A percentile compares a stretch with the other conserved stretches of the same genome.
phyloP scores from a whole-genome alignment of 1,284 basidiomycete genomes.

The Cutaneotrichosporon mucoides region DNA sequence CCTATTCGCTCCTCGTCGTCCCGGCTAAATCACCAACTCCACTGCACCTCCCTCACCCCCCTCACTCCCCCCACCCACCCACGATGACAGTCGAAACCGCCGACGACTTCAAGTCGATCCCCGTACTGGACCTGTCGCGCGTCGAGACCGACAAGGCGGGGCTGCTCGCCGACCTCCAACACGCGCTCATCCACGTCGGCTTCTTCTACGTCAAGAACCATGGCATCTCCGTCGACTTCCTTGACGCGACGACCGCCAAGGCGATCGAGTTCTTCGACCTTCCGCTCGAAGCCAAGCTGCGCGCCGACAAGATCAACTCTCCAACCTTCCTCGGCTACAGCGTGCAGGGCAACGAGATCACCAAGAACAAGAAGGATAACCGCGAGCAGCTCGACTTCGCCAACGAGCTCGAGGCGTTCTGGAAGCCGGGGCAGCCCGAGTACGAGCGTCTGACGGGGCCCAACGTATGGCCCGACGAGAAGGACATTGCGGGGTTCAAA shows the following conservation, averaged over 20 bases:
- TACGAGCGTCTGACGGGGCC: slow-evolving; percentile 18
- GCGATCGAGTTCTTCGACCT: slow-evolving; percentile 27
- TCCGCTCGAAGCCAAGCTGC: slow-evolving; percentile 37
- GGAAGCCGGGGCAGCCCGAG: slow-evolving; percentile 12
- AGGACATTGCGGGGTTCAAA: slow-evolving; percentile 11
- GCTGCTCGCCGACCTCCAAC: slow-evolving; percentile 14
- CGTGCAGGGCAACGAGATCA: slow-evolving; percentile 22
- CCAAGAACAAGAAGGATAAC: slow-evolving; percentile 23
- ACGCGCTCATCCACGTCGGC: slow-evolving; percentile 17
- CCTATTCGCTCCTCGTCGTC: too few relatives aligned
- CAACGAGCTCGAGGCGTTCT: slow-evolving; percentile 17
- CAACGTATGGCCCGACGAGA: slow-evolving; percentile 12
- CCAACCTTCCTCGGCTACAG: slow-evolving; percentile 20
- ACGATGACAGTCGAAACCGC: neutral
- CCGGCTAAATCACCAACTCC: too few relatives aligned
- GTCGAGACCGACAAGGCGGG: slow-evolving; percentile 6
- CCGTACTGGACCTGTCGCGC: slow-evolving; percentile 18
- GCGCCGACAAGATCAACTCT: slow-evolving; percentile 23
- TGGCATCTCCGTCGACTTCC: slow-evolving; percentile 6
- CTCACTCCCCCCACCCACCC: neutral
- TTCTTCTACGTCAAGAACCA: slow-evolving; percentile 23
- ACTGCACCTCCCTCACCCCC: too few relatives aligned
- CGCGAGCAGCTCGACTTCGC: slow-evolving; percentile 23
- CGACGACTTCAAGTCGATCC: slow-evolving; percentile 16
- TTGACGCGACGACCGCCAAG: slow-evolving; percentile 11